Conservation (phyloP, 352 stramenopile genomes). For the Phytophthora ohioensis region DNA sequence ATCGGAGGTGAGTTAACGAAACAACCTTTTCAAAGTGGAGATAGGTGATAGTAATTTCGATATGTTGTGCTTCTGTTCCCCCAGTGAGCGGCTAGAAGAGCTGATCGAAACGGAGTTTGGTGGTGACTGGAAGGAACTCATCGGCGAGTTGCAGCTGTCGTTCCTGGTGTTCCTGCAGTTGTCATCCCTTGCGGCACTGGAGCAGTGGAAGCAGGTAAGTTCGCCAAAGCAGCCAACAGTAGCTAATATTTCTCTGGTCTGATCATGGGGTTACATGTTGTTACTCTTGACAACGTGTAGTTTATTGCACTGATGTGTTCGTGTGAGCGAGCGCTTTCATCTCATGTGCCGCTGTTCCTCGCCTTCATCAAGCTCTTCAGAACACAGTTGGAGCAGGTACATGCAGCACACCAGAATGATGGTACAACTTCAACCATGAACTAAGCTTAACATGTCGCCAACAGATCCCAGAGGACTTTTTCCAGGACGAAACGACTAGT, state of each 20-base stretch:
- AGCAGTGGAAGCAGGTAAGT: conserved; percentile 94
- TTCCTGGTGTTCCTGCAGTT: conserved; percentile 95
- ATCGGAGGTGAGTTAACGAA: conserved; percentile 59
- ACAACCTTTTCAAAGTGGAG: background rate
- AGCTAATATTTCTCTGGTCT: background rate
- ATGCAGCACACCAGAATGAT: background rate
- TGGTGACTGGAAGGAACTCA: conserved; percentile 75
- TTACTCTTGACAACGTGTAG: conserved; percentile 33
- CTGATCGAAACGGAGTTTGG: conserved; percentile 48
- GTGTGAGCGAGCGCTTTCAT: conserved; percentile 59
- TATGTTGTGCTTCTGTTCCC: conserved; percentile 8
- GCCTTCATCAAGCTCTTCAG: conserved; percentile 67
- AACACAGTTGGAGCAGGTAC: conserved; percentile 68
- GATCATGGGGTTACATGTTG: background rate
- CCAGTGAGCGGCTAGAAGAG: conserved; percentile 61
- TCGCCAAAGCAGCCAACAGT: background rate
- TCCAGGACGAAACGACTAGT: conserved; percentile 65
- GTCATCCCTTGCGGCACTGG: conserved; percentile 92
- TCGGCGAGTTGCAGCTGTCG: conserved; percentile 94
- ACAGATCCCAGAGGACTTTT: conserved; percentile 77
- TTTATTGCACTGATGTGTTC: conserved; percentile 71
- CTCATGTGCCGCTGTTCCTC: conserved; percentile 55
- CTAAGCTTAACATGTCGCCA: background rate
- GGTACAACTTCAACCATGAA: background rate
- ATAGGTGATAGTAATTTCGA: background rate